These are phyloP conservation scores for Rheum nobile DNA, from an alignment of 148 eudicot species.

Conservation along the genomic window DNA sequence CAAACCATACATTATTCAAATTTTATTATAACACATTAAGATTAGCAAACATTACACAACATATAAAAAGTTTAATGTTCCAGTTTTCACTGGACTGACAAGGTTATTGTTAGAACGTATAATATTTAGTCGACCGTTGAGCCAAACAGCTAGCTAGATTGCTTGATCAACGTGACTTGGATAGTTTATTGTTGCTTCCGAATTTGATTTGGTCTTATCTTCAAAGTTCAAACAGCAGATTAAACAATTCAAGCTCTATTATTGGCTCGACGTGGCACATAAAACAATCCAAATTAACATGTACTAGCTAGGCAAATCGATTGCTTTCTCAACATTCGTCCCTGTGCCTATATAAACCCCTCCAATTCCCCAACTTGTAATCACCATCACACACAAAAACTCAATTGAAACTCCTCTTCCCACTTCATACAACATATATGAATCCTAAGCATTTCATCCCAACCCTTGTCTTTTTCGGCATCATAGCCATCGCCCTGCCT, in stretches of 20 bases:
- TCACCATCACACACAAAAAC: background rate
- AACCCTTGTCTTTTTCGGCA: background rate
- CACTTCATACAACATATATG: background rate
- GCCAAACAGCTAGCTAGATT: background rate
- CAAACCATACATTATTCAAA: too few relatives aligned
- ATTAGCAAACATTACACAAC: too few relatives aligned
- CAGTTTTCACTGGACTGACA: too few relatives aligned
- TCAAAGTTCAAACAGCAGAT: background rate
- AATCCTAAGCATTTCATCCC: background rate
- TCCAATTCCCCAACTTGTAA: background rate
- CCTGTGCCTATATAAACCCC: constrained; percentile 4
- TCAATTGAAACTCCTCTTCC: background rate
- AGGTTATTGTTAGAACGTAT: too few relatives aligned
- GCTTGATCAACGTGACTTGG: background rate
- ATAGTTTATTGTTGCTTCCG: background rate
- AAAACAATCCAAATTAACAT: background rate
- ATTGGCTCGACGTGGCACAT: background rate
- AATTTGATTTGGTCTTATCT: background rate
- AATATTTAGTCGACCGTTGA: background rate
- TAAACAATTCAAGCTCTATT: background rate
- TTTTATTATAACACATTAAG: too few relatives aligned
- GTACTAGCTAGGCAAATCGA: background rate
- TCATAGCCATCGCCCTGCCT: background rate
- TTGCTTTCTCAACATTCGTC: background rate
- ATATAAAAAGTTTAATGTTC: too few relatives aligned